Evolutionary conservation across 345 rosid genomes (phyloP), one percentile per base, ranked within the genome.

Genomic region (Capsella bursapastoris): DNA sequence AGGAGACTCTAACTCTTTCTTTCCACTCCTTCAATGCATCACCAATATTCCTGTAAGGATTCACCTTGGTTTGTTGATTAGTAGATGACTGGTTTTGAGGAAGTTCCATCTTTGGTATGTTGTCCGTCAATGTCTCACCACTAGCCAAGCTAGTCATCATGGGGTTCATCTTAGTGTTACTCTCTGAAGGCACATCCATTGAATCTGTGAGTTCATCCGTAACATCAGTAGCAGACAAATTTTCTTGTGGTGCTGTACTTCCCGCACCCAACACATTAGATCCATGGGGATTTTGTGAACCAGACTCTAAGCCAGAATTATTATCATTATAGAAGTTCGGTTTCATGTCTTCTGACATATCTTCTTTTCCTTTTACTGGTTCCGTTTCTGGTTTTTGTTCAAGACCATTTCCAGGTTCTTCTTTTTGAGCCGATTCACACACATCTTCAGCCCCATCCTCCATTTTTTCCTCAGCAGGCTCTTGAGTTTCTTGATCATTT

Each of bases 1-100:
- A 72, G 47, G 92, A 83, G 41, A 92, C 84, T 79, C 71, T 87
- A 49, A 85, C 90, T 84, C 93, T 88, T 77, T 95, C 97, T 73
- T 92, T 95, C 97, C 99, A 95, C 65, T 87, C 90, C 82, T 90
- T 85, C 76, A 90, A 83, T 38, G 97, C 99, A 87, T 89, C 86
- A 47, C 97, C 99, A 53, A 88, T 83, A 56, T 78, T 92, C 74
- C 97, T 78, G 32, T 90, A 92, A 48, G 93, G 97, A 66, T 95
- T 95, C 14, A 86, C 85, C 75, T 79, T 86, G 66, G 76, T 79
- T 74, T 83, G 86, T 72, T 79, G 85, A 73, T 73, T 44, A 47
- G 80, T 22, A 27, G 85, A 77, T 50, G 88, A 53, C 75, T 87
- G 90, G 52, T 70, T 79, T 74, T 58, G 79, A 66, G 92, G 57